phyloP scores from a whole-genome alignment of 73 alveolate species.

The Paramecium bursaria region DNA sequence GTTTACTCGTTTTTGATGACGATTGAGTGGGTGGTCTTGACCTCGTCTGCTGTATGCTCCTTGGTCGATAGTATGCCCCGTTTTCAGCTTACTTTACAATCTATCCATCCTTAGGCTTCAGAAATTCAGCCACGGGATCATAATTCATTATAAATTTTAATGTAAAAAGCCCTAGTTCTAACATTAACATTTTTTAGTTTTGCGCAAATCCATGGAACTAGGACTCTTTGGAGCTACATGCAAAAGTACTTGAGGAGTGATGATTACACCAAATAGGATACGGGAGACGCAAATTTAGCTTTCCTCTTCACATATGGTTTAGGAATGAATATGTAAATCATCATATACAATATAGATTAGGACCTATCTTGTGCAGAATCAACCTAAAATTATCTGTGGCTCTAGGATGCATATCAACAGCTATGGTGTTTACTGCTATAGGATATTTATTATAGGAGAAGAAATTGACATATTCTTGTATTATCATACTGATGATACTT shows the following conservation, averaged over 20 bases:
- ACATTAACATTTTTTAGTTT: conserved; percentile 48
- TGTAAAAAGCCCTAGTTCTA: conserved; percentile 14
- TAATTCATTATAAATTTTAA: conserved; percentile 12
- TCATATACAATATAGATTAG: not conserved
- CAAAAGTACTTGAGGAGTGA: conserved; percentile 12
- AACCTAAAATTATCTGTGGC: conserved; percentile 40
- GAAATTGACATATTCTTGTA: not conserved
- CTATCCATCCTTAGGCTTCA: conserved; percentile 4
- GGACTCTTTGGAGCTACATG: conserved; percentile 52
- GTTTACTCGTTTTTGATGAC: conserved; percentile 14
- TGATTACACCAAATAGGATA: not conserved
- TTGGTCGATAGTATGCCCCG: conserved; percentile 34
- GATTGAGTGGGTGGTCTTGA: conserved; percentile 41
- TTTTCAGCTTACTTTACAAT: conserved; percentile 3
- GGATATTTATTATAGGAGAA: conserved; percentile 21
- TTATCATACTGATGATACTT: conserved; percentile 29
- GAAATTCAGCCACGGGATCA: conserved; percentile 59
- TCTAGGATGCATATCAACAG: conserved; percentile 43
- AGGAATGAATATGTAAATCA: conserved; percentile 24
- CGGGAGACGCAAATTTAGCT: conserved; percentile 52
- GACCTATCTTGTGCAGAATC: conserved; percentile 50
- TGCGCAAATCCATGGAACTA: conserved; percentile 61
- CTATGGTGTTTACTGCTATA: conserved; percentile 1
- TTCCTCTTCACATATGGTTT: conserved; percentile 62
- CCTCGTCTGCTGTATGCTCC: conserved; percentile 21